Conservation (phyloP, 2,329 filamentous ascomycete species). For the Calonectria hongkongensis region DNA sequence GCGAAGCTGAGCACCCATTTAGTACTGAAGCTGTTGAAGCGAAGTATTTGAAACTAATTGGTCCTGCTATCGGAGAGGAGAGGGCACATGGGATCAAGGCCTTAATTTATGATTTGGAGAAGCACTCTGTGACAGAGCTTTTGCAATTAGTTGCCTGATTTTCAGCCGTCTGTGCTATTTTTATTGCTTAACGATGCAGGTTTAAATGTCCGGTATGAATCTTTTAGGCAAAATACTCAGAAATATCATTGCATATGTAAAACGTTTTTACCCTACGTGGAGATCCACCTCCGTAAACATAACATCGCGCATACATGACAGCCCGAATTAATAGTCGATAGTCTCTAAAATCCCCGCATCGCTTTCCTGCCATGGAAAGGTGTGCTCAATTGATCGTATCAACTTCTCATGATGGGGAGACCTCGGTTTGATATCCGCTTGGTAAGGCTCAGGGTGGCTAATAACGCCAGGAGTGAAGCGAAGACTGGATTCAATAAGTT, state of each 20-base stretch:
- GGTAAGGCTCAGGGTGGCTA: constrained; percentile 44
- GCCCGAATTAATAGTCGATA: background rate
- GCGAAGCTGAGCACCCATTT: constrained; percentile 8
- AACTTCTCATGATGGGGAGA: constrained; percentile 37
- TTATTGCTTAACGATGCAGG: too few species aligned
- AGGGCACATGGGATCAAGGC: background rate
- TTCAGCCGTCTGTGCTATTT: too few species aligned
- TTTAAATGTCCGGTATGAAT: background rate
- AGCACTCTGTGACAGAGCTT: background rate
- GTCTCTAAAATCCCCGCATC: constrained; percentile 36
- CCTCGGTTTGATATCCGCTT: constrained; percentile 40
- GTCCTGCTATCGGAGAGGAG: background rate
- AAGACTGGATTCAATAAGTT: constrained; percentile 11
- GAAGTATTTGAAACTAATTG: constrained; percentile 8
- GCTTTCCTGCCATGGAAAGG: constrained; percentile 45
- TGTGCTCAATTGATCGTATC: constrained; percentile 43
- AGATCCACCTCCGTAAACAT: too few species aligned
- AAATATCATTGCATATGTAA: too few species aligned
- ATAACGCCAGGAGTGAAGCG: constrained; percentile 44
- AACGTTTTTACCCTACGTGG: too few species aligned
- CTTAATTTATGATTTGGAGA: constrained; percentile 6
- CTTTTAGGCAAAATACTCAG: too few species aligned
- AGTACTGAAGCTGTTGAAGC: constrained; percentile 5
- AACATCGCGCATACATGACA: too few species aligned
- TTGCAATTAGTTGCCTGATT: background rate